Conservation (phyloP, 768 basidiomycete genomes). For the Lentinus tigrinus region DNA sequence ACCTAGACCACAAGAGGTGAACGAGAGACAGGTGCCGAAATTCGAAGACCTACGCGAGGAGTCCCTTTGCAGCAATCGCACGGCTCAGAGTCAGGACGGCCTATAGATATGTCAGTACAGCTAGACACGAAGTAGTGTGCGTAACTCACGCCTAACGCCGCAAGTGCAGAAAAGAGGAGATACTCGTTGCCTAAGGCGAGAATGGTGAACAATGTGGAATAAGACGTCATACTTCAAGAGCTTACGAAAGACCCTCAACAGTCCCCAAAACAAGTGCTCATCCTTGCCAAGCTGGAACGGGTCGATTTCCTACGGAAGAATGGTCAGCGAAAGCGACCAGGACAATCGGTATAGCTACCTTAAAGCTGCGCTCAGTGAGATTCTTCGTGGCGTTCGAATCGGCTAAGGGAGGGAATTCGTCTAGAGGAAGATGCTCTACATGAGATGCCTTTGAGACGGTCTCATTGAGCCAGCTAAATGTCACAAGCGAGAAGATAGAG, state of each 20-base stretch:
- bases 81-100: conserved; percentile 20
- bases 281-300: conserved; percentile 32
- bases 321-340: conserved; percentile 17
- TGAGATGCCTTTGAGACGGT: conserved; percentile 41
- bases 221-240: background rate
- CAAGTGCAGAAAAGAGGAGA: conserved; percentile 1
- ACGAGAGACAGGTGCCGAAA: too few relatives aligned
- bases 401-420: conserved; percentile 44
- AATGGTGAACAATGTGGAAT: background rate
- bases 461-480: conserved; percentile 53
- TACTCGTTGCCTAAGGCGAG: conserved; percentile 16
- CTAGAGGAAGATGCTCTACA: conserved; percentile 39
- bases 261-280: conserved; percentile 28
- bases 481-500: conserved; percentile 28
- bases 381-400: conserved; percentile 38
- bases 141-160: conserved; percentile 8
- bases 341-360: conserved; percentile 21
- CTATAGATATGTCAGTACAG: background rate
- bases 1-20: too few relatives aligned
- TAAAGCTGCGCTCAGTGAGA: conserved; percentile 31
- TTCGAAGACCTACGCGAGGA: conserved; percentile 28
- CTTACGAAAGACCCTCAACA: conserved; percentile 23
- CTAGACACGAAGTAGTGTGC: background rate
- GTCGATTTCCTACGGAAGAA: conserved; percentile 29
- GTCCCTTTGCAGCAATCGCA: conserved; percentile 32